Evolutionary conservation across 2,329 filamentous ascomycete genomes (phyloP), one percentile per base, ranked within the genome.

Genomic region (Akanthomyces uredinophilus): DNA sequence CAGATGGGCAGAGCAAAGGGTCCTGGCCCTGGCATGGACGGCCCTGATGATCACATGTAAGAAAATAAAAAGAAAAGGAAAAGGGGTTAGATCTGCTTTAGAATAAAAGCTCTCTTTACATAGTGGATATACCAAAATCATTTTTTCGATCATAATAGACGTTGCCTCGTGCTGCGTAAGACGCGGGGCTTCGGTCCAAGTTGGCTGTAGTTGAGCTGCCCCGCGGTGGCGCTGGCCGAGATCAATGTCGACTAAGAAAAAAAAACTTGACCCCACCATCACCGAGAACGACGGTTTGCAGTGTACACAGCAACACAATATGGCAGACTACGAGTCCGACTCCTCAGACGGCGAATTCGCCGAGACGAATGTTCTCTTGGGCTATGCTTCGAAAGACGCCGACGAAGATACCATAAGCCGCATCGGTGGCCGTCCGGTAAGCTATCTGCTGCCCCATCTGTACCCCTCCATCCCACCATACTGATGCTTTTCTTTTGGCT

Each of bases 241-340:
- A 63, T 49, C 41, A 43, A 49, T 32, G 20, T 35, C 10, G 22
- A 50, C 41, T 61, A 60, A 57, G 44, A 65, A 70, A 73, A 75
- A 78, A 78, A 74, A 71, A 68, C 71, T 71, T 69, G 71, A 75
- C 75, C 75, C 75, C 74, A 73, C 74, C 71, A 74, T 70, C 66
- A 57, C 51, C 59, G 46, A 64, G 60, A 60, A 46, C 43, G 50
- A 35, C 22, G 60, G 55, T 47, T 43, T 55, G 49, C 49, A 53
- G 39, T 24, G 41, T 27, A 57, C n/a, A n/a, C 41, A 54, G 44
- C 35, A 56, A 41, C 44, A 47, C 53, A 64, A 62, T 44, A 93
- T 92, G 90, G 81, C 88, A 62, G 81, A 86, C 18, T 96, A 96
- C 77, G 92, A 96, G 69, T 96, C 91, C 72, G 93, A 97, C 69